phyloP scores from a whole-genome alignment of 179 eudicot genomes.

The Spinacia oleracea region DNA sequence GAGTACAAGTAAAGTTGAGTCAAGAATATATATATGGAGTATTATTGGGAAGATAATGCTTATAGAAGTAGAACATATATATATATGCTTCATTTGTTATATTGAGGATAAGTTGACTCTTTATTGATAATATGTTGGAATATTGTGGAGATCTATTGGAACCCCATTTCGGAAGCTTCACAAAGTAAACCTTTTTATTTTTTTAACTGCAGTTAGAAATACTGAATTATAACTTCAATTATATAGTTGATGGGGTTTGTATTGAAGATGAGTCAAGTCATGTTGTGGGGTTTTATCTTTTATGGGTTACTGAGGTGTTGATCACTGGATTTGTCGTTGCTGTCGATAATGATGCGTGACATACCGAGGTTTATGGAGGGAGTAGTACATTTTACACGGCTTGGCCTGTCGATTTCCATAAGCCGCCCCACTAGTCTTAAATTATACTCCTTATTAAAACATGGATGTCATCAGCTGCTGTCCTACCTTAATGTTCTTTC shows the following conservation, averaged over 20 bases:
- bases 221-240: not conserved
- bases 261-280: not conserved
- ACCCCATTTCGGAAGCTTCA: conserved; percentile 29
- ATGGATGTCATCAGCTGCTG: conserved; percentile 22
- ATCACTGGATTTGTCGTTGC: not conserved
- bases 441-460: not conserved
- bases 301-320: conserved; percentile 18
- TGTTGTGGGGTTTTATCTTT: not conserved
- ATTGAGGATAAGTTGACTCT: not conserved
- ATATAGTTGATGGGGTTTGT: not conserved
- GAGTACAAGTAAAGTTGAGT: conserved; percentile 2
- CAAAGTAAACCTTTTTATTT: conserved; percentile 21
- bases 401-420: conserved; percentile 13
- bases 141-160: conserved; percentile 26
- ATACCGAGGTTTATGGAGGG: not conserved
- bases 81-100: not conserved
- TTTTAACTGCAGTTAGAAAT: conserved; percentile 2
- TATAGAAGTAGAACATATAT: not conserved
- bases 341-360: conserved; percentile 12
- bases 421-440: conserved; percentile 31
- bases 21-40: not conserved
- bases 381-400: not conserved
- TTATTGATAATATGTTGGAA: conserved; percentile 10
- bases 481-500: conserved; percentile 22
- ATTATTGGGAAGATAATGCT: not conserved